Evolutionary conservation across 2,329 filamentous ascomycete genomes (phyloP).

Genomic region (Chrysoporthe austroafricana): DNA sequence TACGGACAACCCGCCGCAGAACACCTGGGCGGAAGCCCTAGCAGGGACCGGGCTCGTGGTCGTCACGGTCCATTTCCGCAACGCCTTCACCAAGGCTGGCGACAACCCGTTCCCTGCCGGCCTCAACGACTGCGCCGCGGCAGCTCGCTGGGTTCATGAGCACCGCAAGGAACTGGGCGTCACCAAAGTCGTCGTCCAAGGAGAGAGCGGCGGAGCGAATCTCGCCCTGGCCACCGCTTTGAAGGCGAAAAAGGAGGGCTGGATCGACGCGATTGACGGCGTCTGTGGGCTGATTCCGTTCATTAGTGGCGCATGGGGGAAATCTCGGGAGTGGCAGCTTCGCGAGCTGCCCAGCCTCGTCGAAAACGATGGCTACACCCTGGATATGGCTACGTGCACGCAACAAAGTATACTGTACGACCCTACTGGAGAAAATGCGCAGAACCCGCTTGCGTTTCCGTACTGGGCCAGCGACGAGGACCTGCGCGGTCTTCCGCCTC

Average conservation of each 20-base stretch:
- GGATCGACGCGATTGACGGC: conserved; percentile 32
- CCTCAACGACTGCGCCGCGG: conserved; percentile 26
- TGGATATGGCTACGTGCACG: conserved; percentile 3
- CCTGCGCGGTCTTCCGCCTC: conserved; percentile 38
- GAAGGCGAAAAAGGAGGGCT: conserved; percentile 38
- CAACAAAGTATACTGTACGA: conserved; percentile 4
- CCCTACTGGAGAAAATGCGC: background rate
- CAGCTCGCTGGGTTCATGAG: conserved; percentile 36
- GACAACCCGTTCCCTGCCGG: conserved; percentile 45
- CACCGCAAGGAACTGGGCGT: background rate
- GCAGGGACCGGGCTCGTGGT: conserved; percentile 7
- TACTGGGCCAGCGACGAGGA: conserved; percentile 29
- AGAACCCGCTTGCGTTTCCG: conserved; percentile 33
- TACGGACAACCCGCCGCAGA: conserved; percentile 11
- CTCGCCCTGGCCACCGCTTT: conserved; percentile 35
- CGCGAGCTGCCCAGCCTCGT: background rate
- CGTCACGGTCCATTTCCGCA: conserved; percentile 47
- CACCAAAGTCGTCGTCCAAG: background rate
- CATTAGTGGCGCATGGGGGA: conserved; percentile 32
- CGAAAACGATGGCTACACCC: background rate
- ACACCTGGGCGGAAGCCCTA: background rate
- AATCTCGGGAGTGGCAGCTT: background rate
- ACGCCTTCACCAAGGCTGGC: conserved; percentile 50
- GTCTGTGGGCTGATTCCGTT: conserved; percentile 35
- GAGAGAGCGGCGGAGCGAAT: conserved; percentile 15